Evolutionary conservation across 352 stramenopile genomes (phyloP), one percentile per base, ranked within the genome.

Genomic region (Phytophthora quininea): DNA sequence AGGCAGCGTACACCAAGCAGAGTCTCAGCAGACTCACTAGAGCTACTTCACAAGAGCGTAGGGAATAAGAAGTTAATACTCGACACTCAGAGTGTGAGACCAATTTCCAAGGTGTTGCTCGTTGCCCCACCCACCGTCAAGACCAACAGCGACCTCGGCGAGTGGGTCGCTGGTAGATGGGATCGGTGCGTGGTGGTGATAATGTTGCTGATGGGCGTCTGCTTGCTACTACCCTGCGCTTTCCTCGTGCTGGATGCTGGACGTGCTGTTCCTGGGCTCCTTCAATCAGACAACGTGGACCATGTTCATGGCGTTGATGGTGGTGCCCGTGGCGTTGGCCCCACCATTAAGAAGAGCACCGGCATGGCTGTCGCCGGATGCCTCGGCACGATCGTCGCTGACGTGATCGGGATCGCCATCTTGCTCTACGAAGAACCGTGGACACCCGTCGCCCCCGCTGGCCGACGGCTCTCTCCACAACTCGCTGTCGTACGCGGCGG

Each of bases 131-230:
- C 43, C 24, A 60, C 49, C 5, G 65, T 79, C 14, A 71, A 69
- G 27, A 79, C 71, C 3, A 73, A 69, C 48, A 52, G 67, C 12
- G 71, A 79, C 58, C 65, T 79, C 7, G 71, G 71, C 38, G 42
- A 79, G 14, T 79, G 69, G 62, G 43, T 54, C 48, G 53, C 64
- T 19, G 71, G 71, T 42, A 64, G 42, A 3, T 59, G 58, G 19
- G 71, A 67, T 37, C 71, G 71, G 12, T 73, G 46, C 46, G 8
- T 70, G 31, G 49, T 76, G 2, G 66, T 68, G 32, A 29, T 64
- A 24, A 24, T 24, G 14, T 64, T 48, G 12, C 58, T 58, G 47
- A 50, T 64, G 37, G 58, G 58, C 33, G 57, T 62, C 4, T 75
- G 67, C 42, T 45, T 70, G 8, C 29, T 75, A 29, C 48, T 53